Evolutionary conservation across 2,329 filamentous ascomycete genomes (phyloP).

Genomic region (Ceratocystis diversiconidia): DNA sequence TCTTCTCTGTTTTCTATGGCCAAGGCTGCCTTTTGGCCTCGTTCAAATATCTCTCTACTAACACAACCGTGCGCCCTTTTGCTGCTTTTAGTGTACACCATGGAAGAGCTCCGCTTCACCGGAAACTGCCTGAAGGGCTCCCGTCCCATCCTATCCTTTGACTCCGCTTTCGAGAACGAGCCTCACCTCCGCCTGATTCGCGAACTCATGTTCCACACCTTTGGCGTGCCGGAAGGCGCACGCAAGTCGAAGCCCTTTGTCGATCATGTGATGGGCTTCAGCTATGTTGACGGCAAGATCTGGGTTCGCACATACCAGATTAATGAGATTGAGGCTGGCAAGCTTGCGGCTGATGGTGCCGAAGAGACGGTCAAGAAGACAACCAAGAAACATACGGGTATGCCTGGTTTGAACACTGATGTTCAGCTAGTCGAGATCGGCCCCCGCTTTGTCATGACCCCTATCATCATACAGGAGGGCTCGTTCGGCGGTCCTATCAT

Average conservation of each 20-base stretch:
- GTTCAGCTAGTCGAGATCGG: slow-evolving; percentile 84
- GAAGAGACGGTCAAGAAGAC: slow-evolving; percentile 24
- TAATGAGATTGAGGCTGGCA: slow-evolving; percentile 53
- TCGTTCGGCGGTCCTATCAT: slow-evolving; percentile 93
- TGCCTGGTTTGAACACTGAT: slow-evolving; percentile 48
- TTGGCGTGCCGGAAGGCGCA: slow-evolving; percentile 79
- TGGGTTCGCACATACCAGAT: slow-evolving; percentile 96
- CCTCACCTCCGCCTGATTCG: slow-evolving; percentile 73
- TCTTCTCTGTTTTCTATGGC: neutral
- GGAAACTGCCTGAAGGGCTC: slow-evolving; percentile 95
- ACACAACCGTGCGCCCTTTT: neutral
- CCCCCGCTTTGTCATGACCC: slow-evolving; percentile 80
- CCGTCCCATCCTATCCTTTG: slow-evolving; percentile 81
- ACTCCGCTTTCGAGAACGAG: slow-evolving; percentile 67
- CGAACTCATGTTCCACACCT: slow-evolving; percentile 78
- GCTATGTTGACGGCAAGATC: slow-evolving; percentile 79
- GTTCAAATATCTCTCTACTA: neutral
- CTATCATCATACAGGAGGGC: slow-evolving; percentile 88
- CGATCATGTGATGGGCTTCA: slow-evolving; percentile 89
- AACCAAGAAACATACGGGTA: slow-evolving; percentile 28
- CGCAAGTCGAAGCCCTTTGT: slow-evolving; percentile 90
- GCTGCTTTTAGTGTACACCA: slow-evolving; percentile 58
- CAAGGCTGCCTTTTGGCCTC: neutral
- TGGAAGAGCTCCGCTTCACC: slow-evolving; percentile 92
- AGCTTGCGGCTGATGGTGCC: slow-evolving; percentile 29